These are phyloP conservation scores for Exophiala alcalophila DNA, from an alignment of 2,329 filamentous ascomycete genomes.

Conservation along the genomic window DNA sequence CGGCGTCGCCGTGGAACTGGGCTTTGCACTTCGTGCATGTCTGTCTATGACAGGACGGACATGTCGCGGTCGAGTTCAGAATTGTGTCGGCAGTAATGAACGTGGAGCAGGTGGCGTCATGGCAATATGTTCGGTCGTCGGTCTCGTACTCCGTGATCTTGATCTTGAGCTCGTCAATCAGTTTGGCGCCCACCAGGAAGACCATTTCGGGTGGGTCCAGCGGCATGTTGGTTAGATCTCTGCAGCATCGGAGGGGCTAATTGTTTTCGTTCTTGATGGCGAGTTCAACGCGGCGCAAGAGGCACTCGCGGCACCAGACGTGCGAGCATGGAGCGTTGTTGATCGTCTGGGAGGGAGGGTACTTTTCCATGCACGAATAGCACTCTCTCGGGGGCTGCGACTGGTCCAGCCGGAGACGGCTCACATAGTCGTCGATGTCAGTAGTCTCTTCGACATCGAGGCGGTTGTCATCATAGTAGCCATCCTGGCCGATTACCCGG, in stretches of 20 bases:
- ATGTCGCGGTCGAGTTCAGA: constrained; percentile 39
- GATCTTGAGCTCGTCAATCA: constrained; percentile 34
- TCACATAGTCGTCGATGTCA: constrained; percentile 6
- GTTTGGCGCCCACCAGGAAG: constrained; percentile 2
- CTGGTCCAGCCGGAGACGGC: constrained; percentile 8
- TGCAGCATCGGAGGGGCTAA: constrained; percentile 20
- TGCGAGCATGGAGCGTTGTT: constrained; percentile 10
- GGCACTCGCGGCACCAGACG: constrained; percentile 19
- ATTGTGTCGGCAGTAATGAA: constrained; percentile 47
- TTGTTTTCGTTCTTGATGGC: constrained; percentile 14
- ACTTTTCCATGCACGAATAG: constrained; percentile 5
- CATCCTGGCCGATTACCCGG: constrained; percentile 5
- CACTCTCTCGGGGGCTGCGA: constrained; percentile 6
- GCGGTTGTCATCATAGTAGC: constrained; percentile 12
- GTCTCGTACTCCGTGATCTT: constrained; percentile 53
- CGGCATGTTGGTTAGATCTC: constrained; percentile 1
- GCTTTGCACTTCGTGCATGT: constrained; percentile 56
- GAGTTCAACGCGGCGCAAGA: constrained; percentile 5
- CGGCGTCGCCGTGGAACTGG: constrained; percentile 40
- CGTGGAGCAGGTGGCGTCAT: constrained; percentile 40
- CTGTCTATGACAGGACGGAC: constrained; percentile 40
- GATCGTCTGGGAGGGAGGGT: not conserved
- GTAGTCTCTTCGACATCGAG: constrained; percentile 6
- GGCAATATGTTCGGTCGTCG: constrained; percentile 53
- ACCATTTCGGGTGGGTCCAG: constrained; percentile 1